These are phyloP conservation scores for Emmonsiellopsis sp. DNA, from an alignment of 2,329 filamentous ascomycete species.

Conservation along the genomic window DNA sequence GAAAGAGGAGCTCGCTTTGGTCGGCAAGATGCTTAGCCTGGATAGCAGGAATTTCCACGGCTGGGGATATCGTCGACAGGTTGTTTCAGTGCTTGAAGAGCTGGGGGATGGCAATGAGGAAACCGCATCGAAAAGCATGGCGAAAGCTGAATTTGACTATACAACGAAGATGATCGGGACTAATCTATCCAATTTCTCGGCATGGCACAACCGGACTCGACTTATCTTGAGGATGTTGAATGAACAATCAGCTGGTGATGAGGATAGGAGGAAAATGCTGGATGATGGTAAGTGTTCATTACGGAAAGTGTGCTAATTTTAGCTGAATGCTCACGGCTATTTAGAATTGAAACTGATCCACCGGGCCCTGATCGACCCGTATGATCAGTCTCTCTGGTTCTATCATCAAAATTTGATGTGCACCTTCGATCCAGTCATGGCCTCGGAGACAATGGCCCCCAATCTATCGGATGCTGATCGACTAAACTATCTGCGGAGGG, in stretches of 20 bases:
- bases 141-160: conserved; percentile 75
- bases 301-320: background rate
- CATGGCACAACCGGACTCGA: conserved; percentile 86
- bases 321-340: background rate
- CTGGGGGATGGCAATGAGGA: background rate
- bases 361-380: conserved; percentile 75
- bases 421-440: conserved; percentile 46
- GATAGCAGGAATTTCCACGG: conserved; percentile 94
- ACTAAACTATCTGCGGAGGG: conserved; percentile 55
- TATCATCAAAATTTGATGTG: conserved; percentile 85
- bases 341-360: conserved; percentile 67
- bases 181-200: conserved; percentile 93
- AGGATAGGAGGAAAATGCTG: conserved; percentile 58
- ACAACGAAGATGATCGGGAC: conserved; percentile 77
- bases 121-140: conserved; percentile 50
- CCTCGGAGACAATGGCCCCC: conserved; percentile 52
- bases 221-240: conserved; percentile 68
- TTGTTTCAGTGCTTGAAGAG: conserved; percentile 66
- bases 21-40: conserved; percentile 76
- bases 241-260: conserved; percentile 57
- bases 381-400: conserved; percentile 95
- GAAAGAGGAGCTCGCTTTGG: conserved; percentile 73
- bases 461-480: conserved; percentile 55
- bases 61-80: conserved; percentile 79
- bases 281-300: conserved; percentile 50